Base-by-base conservation (phyloP, 2,329 filamentous ascomycete species). In the Penicillium sp. region DNA sequence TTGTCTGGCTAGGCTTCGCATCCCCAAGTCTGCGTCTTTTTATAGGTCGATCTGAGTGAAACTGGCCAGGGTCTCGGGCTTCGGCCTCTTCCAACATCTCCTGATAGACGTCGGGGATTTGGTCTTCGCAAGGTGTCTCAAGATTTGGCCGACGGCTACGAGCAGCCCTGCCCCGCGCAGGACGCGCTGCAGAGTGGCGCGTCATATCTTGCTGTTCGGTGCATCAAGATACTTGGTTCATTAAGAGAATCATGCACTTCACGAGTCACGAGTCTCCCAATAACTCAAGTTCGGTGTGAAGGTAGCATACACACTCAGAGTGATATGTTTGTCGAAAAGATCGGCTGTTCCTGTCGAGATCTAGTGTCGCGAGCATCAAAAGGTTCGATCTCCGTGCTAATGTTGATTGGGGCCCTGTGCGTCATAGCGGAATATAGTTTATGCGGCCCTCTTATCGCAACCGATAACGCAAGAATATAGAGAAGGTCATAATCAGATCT, bases 11-110 rank as follows among this genome's bases (percentile, higher is more conserved):
- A 1, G 61, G 59, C 25, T 66, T 62, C 38, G 70, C 60, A 43
- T 75, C 71, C 19, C 70, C 70, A 8, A 77, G 65, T 61, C 71
- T 78, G n/a, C 78, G 74, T 61, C 73, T 73, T 59, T 81, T 81
- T 26, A 73, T 57, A 10, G 76, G 69, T 42, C 73, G 66, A 43
- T 71, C 70, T 33, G 66, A 61, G 30, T 66, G 66, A 33, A 63
- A 66, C 26, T 66, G 64, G 14, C 55, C 65, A 4, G 71, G 64
- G 37, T 74, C 72, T 43, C 75, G 72, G 13, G 73, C 68, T 59
- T 76, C 74, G 22, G 74, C 75, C 62, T 80, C 77, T 3, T 74
- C 75, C 26, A 81, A 69, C 77, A 80, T 76, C 49, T 80, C 76
- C 49, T 67, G 70, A 59, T 80, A 81, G 3, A 79, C 71, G 55